Conservation (phyloP, 805 yeast genomes). For the Cyberlindnera americana region DNA sequence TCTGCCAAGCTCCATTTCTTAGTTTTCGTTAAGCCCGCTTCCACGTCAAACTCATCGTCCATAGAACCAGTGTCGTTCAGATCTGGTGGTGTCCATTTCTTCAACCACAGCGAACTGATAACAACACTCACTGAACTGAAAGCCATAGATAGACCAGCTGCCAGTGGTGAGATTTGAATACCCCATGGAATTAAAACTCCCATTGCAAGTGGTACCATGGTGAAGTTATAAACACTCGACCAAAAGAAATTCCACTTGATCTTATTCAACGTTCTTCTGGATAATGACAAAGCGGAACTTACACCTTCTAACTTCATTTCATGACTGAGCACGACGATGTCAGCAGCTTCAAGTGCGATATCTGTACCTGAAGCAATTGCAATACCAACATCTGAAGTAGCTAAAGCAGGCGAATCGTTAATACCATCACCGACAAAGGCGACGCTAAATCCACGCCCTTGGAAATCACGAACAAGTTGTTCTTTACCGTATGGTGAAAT, state of each 20-base stretch:
- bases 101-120: conserved; percentile 67
- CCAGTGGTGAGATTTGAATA: conserved; percentile 75
- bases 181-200: conserved; percentile 82
- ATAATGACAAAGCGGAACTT: conserved; percentile 60
- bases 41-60: conserved; percentile 15
- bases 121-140: conserved; percentile 89
- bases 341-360: conserved; percentile 96
- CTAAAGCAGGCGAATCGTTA: conserved; percentile 96
- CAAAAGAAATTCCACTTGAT: conserved; percentile 81
- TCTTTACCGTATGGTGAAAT: conserved; percentile 78
- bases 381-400: conserved; percentile 82
- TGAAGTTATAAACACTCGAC: conserved; percentile 79
- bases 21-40: conserved; percentile 10
- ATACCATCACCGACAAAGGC: conserved; percentile 98
- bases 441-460: conserved; percentile 44
- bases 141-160: conserved; percentile 93
- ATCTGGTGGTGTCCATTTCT: conserved; percentile 51
- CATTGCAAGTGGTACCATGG: conserved; percentile 93
- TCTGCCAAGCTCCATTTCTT: conserved; percentile 16
- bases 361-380: conserved; percentile 93
- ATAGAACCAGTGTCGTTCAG: conserved; percentile 2
- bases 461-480: conserved; percentile 56
- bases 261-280: conserved; percentile 64
- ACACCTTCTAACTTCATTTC: conserved; percentile 42
- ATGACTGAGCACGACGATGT: conserved; percentile 67